phyloP scores from a whole-genome alignment of 2,329 filamentous ascomycete genomes.

The Nemania diffusa region DNA sequence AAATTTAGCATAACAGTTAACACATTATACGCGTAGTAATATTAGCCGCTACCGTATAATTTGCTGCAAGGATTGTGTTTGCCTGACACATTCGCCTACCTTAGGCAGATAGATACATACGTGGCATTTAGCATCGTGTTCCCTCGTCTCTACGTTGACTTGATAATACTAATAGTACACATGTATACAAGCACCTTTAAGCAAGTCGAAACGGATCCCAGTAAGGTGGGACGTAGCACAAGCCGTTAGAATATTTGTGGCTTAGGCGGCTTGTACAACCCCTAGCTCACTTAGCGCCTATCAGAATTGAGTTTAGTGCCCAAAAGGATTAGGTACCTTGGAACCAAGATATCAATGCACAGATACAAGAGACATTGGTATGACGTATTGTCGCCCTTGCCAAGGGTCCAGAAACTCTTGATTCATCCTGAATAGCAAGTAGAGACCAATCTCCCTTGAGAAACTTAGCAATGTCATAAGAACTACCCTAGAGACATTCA shows the following conservation, averaged over 20 bases:
- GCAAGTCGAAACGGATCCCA: background rate
- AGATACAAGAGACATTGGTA: background rate
- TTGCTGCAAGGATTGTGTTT: background rate
- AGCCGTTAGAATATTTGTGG: conserved; percentile 1
- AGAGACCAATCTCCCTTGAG: background rate
- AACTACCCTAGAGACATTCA: background rate
- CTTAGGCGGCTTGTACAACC: background rate
- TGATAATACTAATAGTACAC: background rate
- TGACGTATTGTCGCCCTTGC: conserved; percentile 17
- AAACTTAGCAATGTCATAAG: conserved; percentile 9
- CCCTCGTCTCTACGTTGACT: background rate
- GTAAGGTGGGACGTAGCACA: too few species aligned
- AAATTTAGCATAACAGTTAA: background rate
- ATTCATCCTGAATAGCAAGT: background rate
- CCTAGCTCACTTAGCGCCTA: background rate
- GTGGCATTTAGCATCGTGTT: background rate
- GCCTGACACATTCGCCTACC: background rate
- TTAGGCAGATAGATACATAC: background rate
- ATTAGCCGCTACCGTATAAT: background rate
- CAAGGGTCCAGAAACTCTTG: conserved; percentile 13
- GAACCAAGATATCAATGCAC: background rate
- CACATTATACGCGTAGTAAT: background rate
- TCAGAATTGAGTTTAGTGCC: conserved; percentile 4
- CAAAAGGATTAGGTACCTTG: background rate
- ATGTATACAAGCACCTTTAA: background rate